Evolutionary conservation across 2,329 filamentous ascomycete genomes (phyloP).

Genomic region (Colletotrichum tanaceti): DNA sequence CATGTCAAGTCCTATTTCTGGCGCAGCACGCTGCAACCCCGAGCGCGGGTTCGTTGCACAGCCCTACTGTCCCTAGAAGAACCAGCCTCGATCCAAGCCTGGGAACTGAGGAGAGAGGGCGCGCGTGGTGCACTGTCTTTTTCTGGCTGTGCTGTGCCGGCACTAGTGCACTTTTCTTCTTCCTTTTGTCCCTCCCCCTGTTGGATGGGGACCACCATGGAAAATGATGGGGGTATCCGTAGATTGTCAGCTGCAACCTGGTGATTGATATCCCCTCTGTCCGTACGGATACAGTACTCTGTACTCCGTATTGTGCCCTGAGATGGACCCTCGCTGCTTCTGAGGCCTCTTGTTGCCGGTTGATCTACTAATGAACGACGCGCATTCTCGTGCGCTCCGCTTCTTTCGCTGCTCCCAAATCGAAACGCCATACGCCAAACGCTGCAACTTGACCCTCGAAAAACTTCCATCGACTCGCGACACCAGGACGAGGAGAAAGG

Average conservation of each 20-base stretch:
- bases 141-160: conserved; percentile 35
- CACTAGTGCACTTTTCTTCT: conserved; percentile 6
- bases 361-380: conserved; percentile 1
- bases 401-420: background rate
- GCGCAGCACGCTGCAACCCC: conserved; percentile 30
- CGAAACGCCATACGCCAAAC: background rate
- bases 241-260: conserved; percentile 5
- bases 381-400: background rate
- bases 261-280: background rate
- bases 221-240: conserved; percentile 8
- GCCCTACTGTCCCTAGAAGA: conserved; percentile 38
- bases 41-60: conserved; percentile 35
- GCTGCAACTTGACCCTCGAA: conserved; percentile 15
- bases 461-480: conserved; percentile 15
- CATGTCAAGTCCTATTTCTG: conserved; percentile 36
- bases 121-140: conserved; percentile 11
- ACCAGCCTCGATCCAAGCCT: conserved; percentile 17
- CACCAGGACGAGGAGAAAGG: conserved; percentile 29
- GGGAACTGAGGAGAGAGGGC: conserved; percentile 9
- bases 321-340: background rate
- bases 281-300: no score
- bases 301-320: background rate
- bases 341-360: conserved; percentile 16
- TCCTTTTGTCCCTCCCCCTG: background rate
- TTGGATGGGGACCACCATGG: conserved; percentile 8